These are phyloP conservation scores for Lonicera japonica DNA, from an alignment of 129 eudicot genomes.

Conservation along the genomic window DNA sequence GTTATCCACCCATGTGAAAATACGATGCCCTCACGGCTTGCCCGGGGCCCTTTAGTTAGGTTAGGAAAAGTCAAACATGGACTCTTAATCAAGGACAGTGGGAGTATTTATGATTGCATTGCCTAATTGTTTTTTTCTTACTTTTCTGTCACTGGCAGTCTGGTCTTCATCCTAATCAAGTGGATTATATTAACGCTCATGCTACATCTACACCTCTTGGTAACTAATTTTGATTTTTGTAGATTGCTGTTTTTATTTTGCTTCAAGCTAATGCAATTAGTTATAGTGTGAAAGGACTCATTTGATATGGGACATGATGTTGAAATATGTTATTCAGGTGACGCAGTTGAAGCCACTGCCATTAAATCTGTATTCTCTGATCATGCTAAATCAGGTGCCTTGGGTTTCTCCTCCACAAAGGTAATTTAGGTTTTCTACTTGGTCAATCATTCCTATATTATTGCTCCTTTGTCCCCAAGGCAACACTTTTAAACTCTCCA, in stretches of 20 bases:
- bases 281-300: neutral
- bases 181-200: conserved; percentile 94
- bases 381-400: conserved; percentile 66
- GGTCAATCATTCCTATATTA: neutral
- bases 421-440: conserved; percentile 18
- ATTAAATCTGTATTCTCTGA: conserved; percentile 58
- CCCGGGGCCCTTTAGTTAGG: too few species aligned
- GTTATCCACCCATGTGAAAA: too few species aligned
- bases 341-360: conserved; percentile 79
- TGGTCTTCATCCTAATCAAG: conserved; percentile 68
- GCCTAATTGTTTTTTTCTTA: neutral
- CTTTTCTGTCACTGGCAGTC: conserved; percentile 48
- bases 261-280: neutral
- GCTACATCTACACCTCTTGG: conserved; percentile 96
- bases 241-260: neutral
- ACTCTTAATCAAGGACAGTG: too few species aligned
- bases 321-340: conserved; percentile 43
- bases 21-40: too few species aligned
- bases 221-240: conserved; percentile 17
- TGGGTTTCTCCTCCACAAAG: conserved; percentile 91
- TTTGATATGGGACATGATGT: neutral
- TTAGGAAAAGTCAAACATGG: too few species aligned
- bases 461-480: neutral
- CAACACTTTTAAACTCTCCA: too few species aligned
- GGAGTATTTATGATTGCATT: neutral